Evolutionary conservation across 2,329 filamentous ascomycete species (phyloP), one percentile per base, ranked within the genome.

Genomic region (Juglanconis oblonga): DNA sequence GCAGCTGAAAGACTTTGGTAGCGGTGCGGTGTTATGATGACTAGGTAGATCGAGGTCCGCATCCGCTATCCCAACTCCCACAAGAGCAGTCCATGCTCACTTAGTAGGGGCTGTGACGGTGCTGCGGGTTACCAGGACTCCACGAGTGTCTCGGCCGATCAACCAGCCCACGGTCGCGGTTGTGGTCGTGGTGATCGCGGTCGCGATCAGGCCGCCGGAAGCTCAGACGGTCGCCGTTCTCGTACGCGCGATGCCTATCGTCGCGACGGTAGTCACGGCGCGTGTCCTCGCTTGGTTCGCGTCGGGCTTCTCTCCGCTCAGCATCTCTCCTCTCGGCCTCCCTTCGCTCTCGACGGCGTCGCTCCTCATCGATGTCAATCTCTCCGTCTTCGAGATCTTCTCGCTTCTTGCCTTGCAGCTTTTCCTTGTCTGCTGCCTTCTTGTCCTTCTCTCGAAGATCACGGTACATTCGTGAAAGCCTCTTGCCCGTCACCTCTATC

Each of bases 361-460:
- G 67, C 50, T 74, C 73, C 9, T 72, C 70, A 52, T 74, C 73
- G 52, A 71, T 73, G 33, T 74, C 70, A 53, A 74, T 74, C 63
- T 75, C 72, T 49, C 72, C 73, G 55, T 75, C 72, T 55, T 75
- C 73, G 1, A 75, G 67, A 53, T 75, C 72, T 52, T 73, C 66
- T 7, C 67, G 67, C 7, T 66, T 66, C 57, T 67, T 68, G 24
- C 58, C 35, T 11, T 68, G 66, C 48, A 65, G 63, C 47, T 65
- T 53, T 45, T 64, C 65, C 5, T 68, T 24, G 24, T 24, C 68
- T n/a, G 69, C 67, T 7, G 64, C 64, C 13, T 67, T 66, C 51
- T 68, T 68, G 57, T 74, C 72, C 63, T 72, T 72, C 38, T 71
- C 69, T 31, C 68, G 59, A 29, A 75, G 69, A 6, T 71, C 69